Percentiles rank a stretch among this genome's conserved stretches.
phyloP scores from a whole-genome alignment of 83 land plant genomes.

The Thuja plicata region DNA sequence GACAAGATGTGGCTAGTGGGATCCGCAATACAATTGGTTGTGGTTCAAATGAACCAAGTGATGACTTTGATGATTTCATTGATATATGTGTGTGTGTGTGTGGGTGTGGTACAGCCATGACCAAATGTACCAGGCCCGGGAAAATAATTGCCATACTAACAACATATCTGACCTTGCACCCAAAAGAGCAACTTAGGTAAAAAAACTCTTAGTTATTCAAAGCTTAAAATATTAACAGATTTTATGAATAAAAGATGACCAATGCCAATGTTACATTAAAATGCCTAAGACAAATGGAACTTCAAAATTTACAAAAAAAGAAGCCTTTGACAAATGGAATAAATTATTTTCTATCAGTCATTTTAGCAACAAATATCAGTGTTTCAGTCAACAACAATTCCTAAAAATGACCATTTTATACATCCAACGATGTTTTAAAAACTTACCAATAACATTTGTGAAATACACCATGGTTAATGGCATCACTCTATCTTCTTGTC shows the following conservation, averaged over 20 bases:
- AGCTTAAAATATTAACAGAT: neutral
- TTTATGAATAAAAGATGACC: neutral
- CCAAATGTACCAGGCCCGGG: no score
- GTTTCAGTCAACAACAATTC: neutral
- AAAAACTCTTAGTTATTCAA: neutral
- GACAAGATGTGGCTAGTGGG: no score
- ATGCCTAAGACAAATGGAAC: no score
- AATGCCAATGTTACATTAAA: neutral
- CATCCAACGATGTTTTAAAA: neutral
- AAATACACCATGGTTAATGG: neutral
- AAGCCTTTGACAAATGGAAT: neutral
- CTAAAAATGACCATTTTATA: neutral
- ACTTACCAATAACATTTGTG: neutral
- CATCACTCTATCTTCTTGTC: conserved; percentile 46
- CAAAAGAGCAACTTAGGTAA: neutral
- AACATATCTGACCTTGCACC: no score
- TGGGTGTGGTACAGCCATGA: no score
- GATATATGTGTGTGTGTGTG: no score
- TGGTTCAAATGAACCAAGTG: no score
- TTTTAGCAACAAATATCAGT: neutral
- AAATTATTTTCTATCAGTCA: neutral
- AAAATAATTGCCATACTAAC: no score
- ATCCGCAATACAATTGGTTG: no score
- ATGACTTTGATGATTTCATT: no score
- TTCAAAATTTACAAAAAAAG: neutral